phyloP scores from a whole-genome alignment of 169 alveolate genomes.

The Eimeria mitis region DNA sequence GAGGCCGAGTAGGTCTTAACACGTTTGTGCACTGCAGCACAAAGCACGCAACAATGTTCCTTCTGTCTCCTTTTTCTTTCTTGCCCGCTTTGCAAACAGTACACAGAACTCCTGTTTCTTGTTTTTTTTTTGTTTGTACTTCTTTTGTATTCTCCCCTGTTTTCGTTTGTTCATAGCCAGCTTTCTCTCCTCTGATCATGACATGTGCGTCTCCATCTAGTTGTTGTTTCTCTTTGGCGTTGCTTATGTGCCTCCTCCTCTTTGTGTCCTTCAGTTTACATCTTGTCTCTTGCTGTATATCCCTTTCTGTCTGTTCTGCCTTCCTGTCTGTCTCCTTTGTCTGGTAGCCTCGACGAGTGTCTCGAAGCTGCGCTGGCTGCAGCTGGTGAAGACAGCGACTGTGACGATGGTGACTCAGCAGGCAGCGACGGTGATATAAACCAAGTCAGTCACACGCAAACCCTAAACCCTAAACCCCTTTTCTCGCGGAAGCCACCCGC shows the following conservation, averaged over 20 bases:
- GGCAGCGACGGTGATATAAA: background rate
- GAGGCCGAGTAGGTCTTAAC: conserved; percentile 30
- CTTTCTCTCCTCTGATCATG: no score
- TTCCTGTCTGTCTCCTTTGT: background rate
- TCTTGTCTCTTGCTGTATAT: background rate
- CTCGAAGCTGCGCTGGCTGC: conserved; percentile 22
- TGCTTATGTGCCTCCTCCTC: background rate
- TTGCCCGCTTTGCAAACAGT: background rate
- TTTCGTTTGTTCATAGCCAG: background rate
- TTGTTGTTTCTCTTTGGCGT: background rate
- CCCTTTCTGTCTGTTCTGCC: background rate
- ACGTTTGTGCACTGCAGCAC: background rate
- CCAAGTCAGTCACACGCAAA: conserved; percentile 6
- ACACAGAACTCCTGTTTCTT: background rate
- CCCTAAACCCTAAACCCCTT: no score
- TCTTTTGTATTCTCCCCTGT: background rate
- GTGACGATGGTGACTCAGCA: background rate
- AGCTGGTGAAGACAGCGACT: conserved; percentile 8
- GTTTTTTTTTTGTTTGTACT: background rate
- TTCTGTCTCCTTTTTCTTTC: background rate
- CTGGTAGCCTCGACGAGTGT: conserved; percentile 28
- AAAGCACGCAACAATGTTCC: background rate
- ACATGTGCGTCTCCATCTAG: background rate
- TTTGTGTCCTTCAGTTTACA: background rate
- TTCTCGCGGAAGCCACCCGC: no score